Evolutionary conservation across 176 grass and related monocot species (phyloP).

Genomic region (Dactylis glomerata): DNA sequence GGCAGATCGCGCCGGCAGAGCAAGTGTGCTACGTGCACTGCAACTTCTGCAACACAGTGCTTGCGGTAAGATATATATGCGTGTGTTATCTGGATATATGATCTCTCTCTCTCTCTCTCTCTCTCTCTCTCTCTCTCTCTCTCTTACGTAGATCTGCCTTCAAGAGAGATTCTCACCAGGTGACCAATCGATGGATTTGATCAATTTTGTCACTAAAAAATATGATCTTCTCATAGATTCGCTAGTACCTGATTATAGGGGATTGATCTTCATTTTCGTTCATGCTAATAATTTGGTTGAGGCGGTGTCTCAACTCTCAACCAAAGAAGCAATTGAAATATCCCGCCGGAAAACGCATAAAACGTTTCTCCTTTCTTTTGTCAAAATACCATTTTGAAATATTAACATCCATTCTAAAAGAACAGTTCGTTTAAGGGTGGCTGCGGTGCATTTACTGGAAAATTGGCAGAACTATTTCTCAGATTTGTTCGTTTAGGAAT

Average conservation of each 20-base stretch:
- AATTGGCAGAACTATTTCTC: neutral
- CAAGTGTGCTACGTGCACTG: slow-evolving; percentile 91
- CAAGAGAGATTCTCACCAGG: neutral
- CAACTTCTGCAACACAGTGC: slow-evolving; percentile 93
- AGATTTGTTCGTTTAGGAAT: neutral
- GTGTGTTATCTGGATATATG: slow-evolving; percentile 6
- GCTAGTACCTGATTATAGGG: neutral
- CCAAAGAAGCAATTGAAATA: neutral
- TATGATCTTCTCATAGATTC: neutral
- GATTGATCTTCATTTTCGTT: neutral
- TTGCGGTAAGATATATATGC: slow-evolving; percentile 56
- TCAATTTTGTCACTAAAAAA: neutral
- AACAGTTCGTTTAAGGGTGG: neutral
- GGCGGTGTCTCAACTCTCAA: neutral
- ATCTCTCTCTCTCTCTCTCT: slow-evolving; percentile 12
- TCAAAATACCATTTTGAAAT: neutral
- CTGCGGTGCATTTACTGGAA: neutral
- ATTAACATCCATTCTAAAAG: neutral
- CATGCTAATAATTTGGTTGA: neutral
- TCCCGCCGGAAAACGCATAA: neutral
- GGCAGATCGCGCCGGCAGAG: slow-evolving; percentile 46
- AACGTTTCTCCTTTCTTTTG: neutral
- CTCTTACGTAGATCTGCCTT: slow-evolving; percentile 12
- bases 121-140: neutral
- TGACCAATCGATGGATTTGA: neutral